Evolutionary conservation across 2,329 filamentous ascomycete species (phyloP).

Genomic region (Penicillium sp.): DNA sequence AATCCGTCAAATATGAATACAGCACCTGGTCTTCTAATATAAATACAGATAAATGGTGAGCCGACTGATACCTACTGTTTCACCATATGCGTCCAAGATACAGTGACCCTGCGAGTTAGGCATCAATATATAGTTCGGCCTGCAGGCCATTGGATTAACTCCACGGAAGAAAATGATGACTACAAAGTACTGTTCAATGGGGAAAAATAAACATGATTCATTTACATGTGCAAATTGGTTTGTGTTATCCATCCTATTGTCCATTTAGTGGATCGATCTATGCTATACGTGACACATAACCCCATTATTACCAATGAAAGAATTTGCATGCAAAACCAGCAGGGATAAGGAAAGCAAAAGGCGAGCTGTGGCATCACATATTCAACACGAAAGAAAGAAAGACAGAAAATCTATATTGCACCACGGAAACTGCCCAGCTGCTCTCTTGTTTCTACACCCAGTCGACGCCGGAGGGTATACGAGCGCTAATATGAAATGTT

Average conservation of each 20-base stretch:
- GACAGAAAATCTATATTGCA: constrained; percentile 36
- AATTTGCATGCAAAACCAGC: constrained; percentile 32
- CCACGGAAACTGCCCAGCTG: constrained; percentile 38
- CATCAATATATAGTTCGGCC: too few relatives aligned
- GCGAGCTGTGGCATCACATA: constrained; percentile 29
- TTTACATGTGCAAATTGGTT: not conserved
- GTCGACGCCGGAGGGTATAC: constrained; percentile 48
- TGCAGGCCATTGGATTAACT: too few relatives aligned
- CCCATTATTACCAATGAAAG: constrained; percentile 27
- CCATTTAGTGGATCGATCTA: constrained; percentile 30
- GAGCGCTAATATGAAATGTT: constrained; percentile 42
- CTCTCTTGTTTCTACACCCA: constrained; percentile 39
- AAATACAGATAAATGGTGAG: too few relatives aligned
- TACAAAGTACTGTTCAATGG: not conserved
- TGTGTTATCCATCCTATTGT: constrained; percentile 18
- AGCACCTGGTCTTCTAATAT: too few relatives aligned
- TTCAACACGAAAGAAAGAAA: constrained; percentile 28
- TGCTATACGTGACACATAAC: constrained; percentile 37
- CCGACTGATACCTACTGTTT: too few relatives aligned
- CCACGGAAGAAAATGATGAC: not conserved
- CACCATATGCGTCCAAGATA: too few relatives aligned
- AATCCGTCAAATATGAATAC: too few relatives aligned
- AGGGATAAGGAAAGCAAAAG: constrained; percentile 30
- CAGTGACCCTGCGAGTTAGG: too few relatives aligned
- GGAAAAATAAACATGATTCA: not conserved